Evolutionary conservation across 495 filamentous ascomycete species (phyloP).

Genomic region (Penicillium goetzii): DNA sequence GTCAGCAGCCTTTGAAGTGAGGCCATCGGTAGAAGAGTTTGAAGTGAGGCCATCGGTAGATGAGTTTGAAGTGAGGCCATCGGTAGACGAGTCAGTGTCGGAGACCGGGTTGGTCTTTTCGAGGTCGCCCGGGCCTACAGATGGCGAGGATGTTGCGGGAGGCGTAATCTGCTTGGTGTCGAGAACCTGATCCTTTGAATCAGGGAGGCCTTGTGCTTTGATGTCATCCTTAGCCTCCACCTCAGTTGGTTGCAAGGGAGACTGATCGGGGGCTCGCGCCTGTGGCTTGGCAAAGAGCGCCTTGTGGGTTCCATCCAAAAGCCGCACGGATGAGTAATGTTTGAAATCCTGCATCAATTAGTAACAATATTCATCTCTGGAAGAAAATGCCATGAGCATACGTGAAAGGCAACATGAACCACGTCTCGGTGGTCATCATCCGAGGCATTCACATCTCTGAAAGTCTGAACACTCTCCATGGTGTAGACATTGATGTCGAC

Average conservation of each 20-base stretch:
- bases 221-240: constrained; percentile 25
- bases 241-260: constrained; percentile 47
- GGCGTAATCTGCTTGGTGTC: background rate
- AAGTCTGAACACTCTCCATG: constrained; percentile 47
- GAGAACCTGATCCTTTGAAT: background rate
- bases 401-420: constrained; percentile 73
- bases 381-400: constrained; percentile 43
- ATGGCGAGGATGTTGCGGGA: background rate
- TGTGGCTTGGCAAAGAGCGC: constrained; percentile 39
- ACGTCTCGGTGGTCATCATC: constrained; percentile 46
- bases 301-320: constrained; percentile 60
- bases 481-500: constrained; percentile 69
- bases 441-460: constrained; percentile 52
- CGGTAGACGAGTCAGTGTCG: constrained; percentile 15
- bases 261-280: background rate
- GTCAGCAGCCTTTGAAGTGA: constrained; percentile 22
- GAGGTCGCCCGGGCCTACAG: constrained; percentile 23
- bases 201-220: constrained; percentile 18
- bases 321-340: constrained; percentile 76
- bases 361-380: background rate
- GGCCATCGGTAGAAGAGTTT: constrained; percentile 9
- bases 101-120: constrained; percentile 24
- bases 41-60: background rate
- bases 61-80: background rate
- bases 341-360: constrained; percentile 52